Conservation (phyloP, 73 alveolate species). For the Paramecium octaurelia region DNA sequence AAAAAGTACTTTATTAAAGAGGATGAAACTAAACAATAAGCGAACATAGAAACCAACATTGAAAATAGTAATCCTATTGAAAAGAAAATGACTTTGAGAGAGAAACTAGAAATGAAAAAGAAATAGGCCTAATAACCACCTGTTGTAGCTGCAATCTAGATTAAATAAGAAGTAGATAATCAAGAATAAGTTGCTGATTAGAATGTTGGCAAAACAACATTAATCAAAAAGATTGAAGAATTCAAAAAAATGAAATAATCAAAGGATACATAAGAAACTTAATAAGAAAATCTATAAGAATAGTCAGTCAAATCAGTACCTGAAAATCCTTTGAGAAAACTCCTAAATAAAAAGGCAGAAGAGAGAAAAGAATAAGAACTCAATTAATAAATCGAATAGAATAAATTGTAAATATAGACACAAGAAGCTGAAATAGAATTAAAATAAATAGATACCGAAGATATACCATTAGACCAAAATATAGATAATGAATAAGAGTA, state of each 20-base stretch:
- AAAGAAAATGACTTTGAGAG: not conserved
- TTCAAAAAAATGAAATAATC: not conserved
- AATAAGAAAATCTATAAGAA: not conserved
- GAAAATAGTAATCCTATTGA: not conserved
- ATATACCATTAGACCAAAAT: not conserved
- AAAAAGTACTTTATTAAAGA: not conserved
- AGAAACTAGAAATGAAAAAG: not conserved
- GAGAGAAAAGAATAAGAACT: not conserved
- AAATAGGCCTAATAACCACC: not conserved
- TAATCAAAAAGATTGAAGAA: conserved; percentile 3
- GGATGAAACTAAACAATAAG: not conserved
- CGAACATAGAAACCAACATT: not conserved
- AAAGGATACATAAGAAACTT: not conserved
- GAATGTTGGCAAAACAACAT: not conserved
- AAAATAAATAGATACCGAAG: not conserved
- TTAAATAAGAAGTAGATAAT: not conserved
- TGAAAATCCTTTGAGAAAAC: not conserved
- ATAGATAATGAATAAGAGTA: not conserved
- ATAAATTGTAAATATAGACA: not conserved
- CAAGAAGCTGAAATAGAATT: not conserved
- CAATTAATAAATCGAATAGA: not conserved
- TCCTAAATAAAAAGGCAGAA: not conserved
- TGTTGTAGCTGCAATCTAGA: not conserved
- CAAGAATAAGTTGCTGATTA: not conserved
- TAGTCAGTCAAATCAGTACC: not conserved